A percentile compares a stretch with the other conserved stretches of the same genome.
These are phyloP conservation scores for Saksenaea oblongispora DNA, from an alignment of 371 early-diverging fungal genomes.

Conservation along the genomic window DNA sequence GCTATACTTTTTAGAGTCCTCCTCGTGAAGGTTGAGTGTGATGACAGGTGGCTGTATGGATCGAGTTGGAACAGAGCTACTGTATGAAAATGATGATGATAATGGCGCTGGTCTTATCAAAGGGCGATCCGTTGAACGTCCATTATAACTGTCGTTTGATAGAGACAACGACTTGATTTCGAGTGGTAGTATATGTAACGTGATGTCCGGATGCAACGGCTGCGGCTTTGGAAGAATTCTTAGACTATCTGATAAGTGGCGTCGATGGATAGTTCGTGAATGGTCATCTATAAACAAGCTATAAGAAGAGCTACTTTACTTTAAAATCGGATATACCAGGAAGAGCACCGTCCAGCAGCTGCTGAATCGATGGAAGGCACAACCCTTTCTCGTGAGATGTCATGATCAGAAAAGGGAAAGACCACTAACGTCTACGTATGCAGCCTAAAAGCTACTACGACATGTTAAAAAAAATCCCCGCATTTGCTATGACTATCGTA, in stretches of 20 bases:
- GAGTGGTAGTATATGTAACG: background rate
- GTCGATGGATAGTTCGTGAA: background rate
- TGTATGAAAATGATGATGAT: background rate
- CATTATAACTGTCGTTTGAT: background rate
- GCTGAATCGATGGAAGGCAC: background rate
- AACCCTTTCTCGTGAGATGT: background rate
- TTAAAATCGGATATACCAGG: background rate
- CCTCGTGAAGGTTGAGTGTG: background rate
- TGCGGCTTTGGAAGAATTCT: background rate
- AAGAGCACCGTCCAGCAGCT: background rate
- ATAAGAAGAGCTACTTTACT: background rate
- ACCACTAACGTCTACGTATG: background rate
- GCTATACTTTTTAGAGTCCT: slow-evolving; percentile 46
- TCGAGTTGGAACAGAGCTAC: background rate
- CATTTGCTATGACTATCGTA: background rate
- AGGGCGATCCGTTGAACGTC: background rate
- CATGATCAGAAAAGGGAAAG: background rate
- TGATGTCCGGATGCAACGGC: background rate
- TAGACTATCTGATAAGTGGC: background rate
- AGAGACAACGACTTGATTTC: background rate
- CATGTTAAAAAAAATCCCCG: background rate
- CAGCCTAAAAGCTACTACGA: background rate
- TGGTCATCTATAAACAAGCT: background rate
- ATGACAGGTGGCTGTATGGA: background rate
- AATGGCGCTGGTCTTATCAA: background rate